These are phyloP conservation scores for Saxophila tyrrhenica DNA, from an alignment of 495 filamentous ascomycete genomes.

Conservation along the genomic window DNA sequence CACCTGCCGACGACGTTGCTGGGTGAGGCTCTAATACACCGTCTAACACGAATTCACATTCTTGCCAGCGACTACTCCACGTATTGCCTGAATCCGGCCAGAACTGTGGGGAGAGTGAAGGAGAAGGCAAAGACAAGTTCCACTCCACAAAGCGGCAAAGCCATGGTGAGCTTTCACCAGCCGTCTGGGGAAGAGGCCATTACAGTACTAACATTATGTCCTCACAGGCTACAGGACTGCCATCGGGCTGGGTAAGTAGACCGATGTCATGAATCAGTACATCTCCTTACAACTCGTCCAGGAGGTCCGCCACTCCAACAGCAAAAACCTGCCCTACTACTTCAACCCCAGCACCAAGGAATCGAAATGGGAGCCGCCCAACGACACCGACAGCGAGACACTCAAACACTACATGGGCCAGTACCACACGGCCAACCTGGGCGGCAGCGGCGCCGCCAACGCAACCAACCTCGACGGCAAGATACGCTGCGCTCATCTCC, in stretches of 20 bases:
- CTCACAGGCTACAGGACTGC: constrained; percentile 2
- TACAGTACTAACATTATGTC: neutral
- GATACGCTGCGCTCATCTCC: constrained; percentile 80
- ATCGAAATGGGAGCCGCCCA: constrained; percentile 89
- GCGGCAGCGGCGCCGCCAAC: constrained; percentile 32
- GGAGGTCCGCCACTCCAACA: constrained; percentile 93
- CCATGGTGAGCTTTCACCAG: neutral
- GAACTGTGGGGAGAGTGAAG: neutral
- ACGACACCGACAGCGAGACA: constrained; percentile 74
- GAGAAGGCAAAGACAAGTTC: neutral
- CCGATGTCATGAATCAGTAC: neutral
- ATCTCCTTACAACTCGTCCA: constrained; percentile 34
- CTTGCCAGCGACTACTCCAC: neutral
- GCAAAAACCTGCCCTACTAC: constrained; percentile 96
- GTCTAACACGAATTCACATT: neutral
- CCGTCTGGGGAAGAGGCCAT: neutral
- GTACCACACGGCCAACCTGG: constrained; percentile 53
- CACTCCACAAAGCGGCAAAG: neutral
- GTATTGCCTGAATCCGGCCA: neutral
- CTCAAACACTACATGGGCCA: constrained; percentile 86
- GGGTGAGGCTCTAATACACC: neutral
- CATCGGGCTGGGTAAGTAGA: constrained; percentile 1
- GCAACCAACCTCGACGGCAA: constrained; percentile 53
- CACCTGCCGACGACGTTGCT: neutral
- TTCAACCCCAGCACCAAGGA: constrained; percentile 74